phyloP scores from a whole-genome alignment of 1,139 yeast species.

The Candida pseudoviswanathii region DNA sequence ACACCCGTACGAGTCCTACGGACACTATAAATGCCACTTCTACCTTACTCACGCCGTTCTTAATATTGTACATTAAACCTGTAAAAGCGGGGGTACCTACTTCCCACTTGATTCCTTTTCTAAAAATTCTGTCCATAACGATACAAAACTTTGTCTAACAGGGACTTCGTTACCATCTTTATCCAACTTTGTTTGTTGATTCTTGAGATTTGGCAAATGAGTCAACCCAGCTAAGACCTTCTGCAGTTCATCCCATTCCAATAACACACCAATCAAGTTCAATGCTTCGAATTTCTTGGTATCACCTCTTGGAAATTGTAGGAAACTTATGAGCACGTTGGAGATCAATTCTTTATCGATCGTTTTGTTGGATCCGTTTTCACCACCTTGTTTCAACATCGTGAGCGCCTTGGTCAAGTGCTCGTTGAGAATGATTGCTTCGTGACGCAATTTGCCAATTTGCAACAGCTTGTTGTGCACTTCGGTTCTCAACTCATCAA shows the following conservation, averaged over 20 bases:
- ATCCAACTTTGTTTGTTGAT: slow-evolving; percentile 12
- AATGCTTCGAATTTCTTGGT: slow-evolving; percentile 92
- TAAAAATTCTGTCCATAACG: slow-evolving; percentile 86
- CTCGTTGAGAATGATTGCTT: slow-evolving; percentile 91
- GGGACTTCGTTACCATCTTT: slow-evolving; percentile 22
- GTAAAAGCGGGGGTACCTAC: slow-evolving; percentile 10
- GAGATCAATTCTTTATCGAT: slow-evolving; percentile 89
- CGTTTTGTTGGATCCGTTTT: slow-evolving; percentile 63
- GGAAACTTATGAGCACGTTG: slow-evolving; percentile 80
- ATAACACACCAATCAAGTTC: slow-evolving; percentile 75
- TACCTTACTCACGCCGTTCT: no score
- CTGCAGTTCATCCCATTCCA: slow-evolving; percentile 87
- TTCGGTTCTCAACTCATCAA: slow-evolving; percentile 31
- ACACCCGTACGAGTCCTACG: no score
- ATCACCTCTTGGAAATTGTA: slow-evolving; percentile 89
- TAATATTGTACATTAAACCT: slow-evolving; percentile 3
- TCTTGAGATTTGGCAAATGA: slow-evolving; percentile 35
- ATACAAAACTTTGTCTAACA: slow-evolving; percentile 71
- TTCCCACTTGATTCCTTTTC: slow-evolving; percentile 66
- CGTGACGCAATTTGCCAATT: slow-evolving; percentile 90
- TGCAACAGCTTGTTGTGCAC: slow-evolving; percentile 72
- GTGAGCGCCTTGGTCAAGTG: slow-evolving; percentile 90
- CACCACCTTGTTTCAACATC: slow-evolving; percentile 66
- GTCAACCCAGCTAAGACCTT: slow-evolving; percentile 80
- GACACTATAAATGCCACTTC: no score